Conservation (phyloP, 1,284 basidiomycete genomes). For the Pulchroboletus neoregius region DNA sequence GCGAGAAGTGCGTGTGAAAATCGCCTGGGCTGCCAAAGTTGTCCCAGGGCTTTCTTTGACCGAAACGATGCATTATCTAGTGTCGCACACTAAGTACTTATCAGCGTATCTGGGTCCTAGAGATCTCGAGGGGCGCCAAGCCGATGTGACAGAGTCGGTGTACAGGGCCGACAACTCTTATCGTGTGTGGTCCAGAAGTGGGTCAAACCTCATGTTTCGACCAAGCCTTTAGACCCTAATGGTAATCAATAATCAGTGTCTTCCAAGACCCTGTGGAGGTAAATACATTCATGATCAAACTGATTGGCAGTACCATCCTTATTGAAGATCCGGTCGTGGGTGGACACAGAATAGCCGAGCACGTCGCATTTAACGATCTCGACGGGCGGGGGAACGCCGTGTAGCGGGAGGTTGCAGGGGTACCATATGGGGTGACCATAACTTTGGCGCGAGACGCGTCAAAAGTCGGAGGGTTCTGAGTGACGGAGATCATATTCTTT, state of each 20-base stretch:
- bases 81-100: not conserved
- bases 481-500: not conserved
- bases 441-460: constrained; percentile 1
- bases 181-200: not conserved
- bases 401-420: not conserved
- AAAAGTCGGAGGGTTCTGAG: constrained; percentile 1
- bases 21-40: not conserved
- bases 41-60: not conserved
- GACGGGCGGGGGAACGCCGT: not conserved
- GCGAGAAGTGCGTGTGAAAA: constrained; percentile 2
- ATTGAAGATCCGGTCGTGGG: constrained; percentile 3
- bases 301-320: constrained; percentile 4
- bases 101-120: not conserved
- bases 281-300: not conserved
- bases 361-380: constrained; percentile 17
- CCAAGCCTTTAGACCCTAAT: too few species aligned
- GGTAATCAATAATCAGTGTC: not conserved
- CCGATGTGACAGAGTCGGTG: not conserved
- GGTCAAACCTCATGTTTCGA: not conserved
- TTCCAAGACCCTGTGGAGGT: not conserved
- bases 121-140: not conserved
- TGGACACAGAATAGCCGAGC: constrained; percentile 12
- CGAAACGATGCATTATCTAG: not conserved
- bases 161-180: not conserved
- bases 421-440: constrained; percentile 10